A percentile compares a stretch with the other conserved stretches of the same genome.
Evolutionary conservation across 495 filamentous ascomycete species (phyloP).

Genomic region (Annulohypoxylon nitens): DNA sequence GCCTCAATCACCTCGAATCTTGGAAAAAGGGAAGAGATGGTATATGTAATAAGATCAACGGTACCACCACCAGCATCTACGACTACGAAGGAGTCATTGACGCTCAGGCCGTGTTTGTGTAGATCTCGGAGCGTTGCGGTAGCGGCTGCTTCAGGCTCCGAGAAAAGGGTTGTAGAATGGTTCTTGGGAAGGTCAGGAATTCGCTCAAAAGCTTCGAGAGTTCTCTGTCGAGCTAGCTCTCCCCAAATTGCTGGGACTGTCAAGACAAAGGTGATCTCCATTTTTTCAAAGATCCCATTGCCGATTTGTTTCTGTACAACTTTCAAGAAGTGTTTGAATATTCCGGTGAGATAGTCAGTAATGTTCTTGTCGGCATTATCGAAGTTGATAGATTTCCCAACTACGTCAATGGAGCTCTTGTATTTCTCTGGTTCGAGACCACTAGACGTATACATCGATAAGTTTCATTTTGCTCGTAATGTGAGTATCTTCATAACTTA

Average conservation of each 20-base stretch:
- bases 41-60: constrained; percentile 7
- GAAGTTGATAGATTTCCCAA: not conserved
- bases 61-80: not conserved
- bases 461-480: no score
- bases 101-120: not conserved
- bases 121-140: not conserved
- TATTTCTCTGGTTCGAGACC: not conserved
- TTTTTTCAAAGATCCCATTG: not conserved
- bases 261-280: not conserved
- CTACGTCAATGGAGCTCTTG: not conserved
- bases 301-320: not conserved
- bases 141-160: not conserved
- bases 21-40: not conserved
- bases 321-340: not conserved
- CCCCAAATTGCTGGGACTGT: constrained; percentile 1
- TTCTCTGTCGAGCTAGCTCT: not conserved
- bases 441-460: not conserved
- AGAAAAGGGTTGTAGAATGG: not conserved
- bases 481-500: no score
- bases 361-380: not conserved
- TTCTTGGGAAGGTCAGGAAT: not conserved
- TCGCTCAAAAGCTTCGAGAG: not conserved
- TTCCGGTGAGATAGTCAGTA: not conserved
- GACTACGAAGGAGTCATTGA: not conserved
- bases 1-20: not conserved